Conservation (phyloP, 805 yeast genomes). For the Teunomyces panamensis region DNA sequence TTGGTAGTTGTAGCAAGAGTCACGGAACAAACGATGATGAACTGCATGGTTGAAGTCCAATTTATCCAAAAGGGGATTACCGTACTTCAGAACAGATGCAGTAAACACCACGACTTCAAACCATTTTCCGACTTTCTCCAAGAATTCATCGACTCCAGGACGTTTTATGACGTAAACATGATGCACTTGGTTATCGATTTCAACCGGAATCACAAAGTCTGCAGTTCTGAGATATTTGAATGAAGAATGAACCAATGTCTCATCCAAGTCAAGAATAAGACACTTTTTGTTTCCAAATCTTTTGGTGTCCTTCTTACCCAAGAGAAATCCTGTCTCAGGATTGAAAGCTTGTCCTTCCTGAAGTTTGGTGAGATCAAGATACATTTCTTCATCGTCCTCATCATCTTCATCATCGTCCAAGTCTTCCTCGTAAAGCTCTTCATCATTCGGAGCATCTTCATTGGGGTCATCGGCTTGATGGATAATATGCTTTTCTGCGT, state of each 20-base stretch:
- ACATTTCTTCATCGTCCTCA: constrained; percentile 24
- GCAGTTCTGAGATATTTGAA: constrained; percentile 90
- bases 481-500: background rate
- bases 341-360: constrained; percentile 73
- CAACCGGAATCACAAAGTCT: constrained; percentile 96
- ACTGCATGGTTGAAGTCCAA: constrained; percentile 72
- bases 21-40: constrained; percentile 92
- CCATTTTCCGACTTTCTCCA: constrained; percentile 75
- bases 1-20: constrained; percentile 88
- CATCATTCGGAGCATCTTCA: background rate
- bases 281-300: constrained; percentile 69
- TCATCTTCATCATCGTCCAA: constrained; percentile 16
- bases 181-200: constrained; percentile 87
- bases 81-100: constrained; percentile 92
- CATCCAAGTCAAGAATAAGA: constrained; percentile 88
- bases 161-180: constrained; percentile 95
- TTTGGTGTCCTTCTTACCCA: constrained; percentile 51
- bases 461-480: background rate
- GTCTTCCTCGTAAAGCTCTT: constrained; percentile 1
- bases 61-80: constrained; percentile 90
- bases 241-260: constrained; percentile 92
- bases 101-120: constrained; percentile 97
- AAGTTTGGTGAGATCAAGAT: constrained; percentile 57
- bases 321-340: constrained; percentile 58
- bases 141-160: constrained; percentile 96